These are phyloP conservation scores for Malassezia psittaci DNA, from an alignment of 1,284 basidiomycete genomes.

Conservation along the genomic window DNA sequence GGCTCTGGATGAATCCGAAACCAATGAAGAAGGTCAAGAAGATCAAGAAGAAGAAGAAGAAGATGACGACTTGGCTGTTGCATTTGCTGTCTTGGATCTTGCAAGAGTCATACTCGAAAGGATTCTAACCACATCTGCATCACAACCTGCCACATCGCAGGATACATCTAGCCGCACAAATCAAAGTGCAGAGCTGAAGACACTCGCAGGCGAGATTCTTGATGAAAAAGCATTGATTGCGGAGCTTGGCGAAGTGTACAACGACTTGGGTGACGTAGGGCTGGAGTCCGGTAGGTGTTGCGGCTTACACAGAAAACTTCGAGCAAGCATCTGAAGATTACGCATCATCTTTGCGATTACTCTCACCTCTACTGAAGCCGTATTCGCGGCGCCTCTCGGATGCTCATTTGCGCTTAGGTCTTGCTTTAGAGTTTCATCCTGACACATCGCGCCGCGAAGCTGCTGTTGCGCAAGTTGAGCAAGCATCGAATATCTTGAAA, in stretches of 20 bases:
- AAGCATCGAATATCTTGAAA: constrained; percentile 24
- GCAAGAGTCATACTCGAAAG: constrained; percentile 38
- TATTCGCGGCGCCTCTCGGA: constrained; percentile 43
- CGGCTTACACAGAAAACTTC: constrained; percentile 34
- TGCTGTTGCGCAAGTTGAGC: constrained; percentile 29
- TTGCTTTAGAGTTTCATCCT: constrained; percentile 45
- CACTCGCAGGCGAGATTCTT: constrained; percentile 29
- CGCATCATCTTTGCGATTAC: constrained; percentile 22
- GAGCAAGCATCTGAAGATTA: constrained; percentile 42
- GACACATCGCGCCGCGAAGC: constrained; percentile 22
- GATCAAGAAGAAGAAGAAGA: constrained; percentile 11
- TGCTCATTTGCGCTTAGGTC: constrained; percentile 39
- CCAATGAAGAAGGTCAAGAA: neutral
- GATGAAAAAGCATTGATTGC: constrained; percentile 21
- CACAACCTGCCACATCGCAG: constrained; percentile 1
- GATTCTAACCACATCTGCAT: constrained; percentile 15
- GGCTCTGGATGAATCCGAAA: neutral
- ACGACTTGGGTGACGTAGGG: constrained; percentile 43
- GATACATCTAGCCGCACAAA: neutral
- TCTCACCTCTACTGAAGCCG: constrained; percentile 28
- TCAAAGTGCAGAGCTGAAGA: constrained; percentile 18
- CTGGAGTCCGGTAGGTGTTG: constrained; percentile 30
- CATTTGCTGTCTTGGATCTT: constrained; percentile 40
- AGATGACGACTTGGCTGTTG: constrained; percentile 37
- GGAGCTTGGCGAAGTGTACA: constrained; percentile 42